A percentile compares a stretch with the other conserved stretches of the same genome.
Evolutionary conservation across 164 flowering plant species (phyloP).

Genomic region (Nymphaea colorata): DNA sequence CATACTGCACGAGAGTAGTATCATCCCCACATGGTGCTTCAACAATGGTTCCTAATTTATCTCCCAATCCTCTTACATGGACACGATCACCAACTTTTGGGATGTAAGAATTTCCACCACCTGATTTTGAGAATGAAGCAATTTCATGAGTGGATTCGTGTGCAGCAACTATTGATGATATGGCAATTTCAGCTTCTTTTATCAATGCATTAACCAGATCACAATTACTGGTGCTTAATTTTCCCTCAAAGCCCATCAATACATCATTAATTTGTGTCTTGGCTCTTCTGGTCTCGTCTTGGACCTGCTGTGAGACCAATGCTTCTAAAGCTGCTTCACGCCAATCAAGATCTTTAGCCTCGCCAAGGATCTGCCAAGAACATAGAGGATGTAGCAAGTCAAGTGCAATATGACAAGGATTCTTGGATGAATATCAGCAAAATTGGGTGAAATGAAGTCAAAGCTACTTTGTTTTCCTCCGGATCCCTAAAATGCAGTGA

Average conservation of each 20-base stretch:
- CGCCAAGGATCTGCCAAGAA: slow-evolving; percentile 39
- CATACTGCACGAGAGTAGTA: slow-evolving; percentile 55
- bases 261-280: slow-evolving; percentile 45
- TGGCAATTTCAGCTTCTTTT: slow-evolving; percentile 51
- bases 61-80: slow-evolving; percentile 46
- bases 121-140: slow-evolving; percentile 11
- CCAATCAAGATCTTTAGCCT: slow-evolving; percentile 59
- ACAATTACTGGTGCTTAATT: slow-evolving; percentile 25
- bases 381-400: not conserved
- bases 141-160: slow-evolving; percentile 17
- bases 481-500: no score
- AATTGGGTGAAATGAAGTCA: no score
- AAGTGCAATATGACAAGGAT: no score
- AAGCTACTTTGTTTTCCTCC: no score
- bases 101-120: slow-evolving; percentile 15
- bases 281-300: slow-evolving; percentile 35
- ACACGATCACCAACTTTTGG: slow-evolving; percentile 73
- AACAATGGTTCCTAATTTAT: slow-evolving; percentile 63
- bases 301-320: slow-evolving; percentile 36
- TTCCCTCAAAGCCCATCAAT: slow-evolving; percentile 45
- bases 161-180: slow-evolving; percentile 52
- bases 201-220: slow-evolving; percentile 40
- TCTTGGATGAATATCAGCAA: no score
- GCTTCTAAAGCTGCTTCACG: slow-evolving; percentile 57
- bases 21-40: slow-evolving; percentile 60